These are phyloP conservation scores for Emmonsiellopsis sp. DNA, from an alignment of 2,329 filamentous ascomycete genomes.

Conservation along the genomic window DNA sequence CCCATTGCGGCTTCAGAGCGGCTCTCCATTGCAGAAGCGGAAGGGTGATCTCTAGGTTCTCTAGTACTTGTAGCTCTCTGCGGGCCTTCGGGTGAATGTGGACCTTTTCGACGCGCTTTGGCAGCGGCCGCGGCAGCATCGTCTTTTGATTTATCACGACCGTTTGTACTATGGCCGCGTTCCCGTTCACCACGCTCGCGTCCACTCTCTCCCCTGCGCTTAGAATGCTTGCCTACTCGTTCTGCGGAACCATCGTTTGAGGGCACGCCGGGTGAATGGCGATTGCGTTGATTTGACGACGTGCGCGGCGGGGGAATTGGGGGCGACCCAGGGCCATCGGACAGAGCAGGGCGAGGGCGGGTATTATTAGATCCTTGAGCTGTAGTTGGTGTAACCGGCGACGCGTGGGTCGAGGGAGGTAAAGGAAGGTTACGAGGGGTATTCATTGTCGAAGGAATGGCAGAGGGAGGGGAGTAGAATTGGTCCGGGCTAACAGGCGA, in stretches of 20 bases:
- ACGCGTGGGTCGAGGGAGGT: conserved; percentile 32
- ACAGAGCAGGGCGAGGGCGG: conserved; percentile 20
- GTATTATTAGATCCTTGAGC: background rate
- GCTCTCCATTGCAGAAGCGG: conserved; percentile 22
- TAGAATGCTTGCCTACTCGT: conserved; percentile 29
- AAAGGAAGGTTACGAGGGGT: conserved; percentile 36
- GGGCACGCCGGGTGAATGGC: conserved; percentile 23
- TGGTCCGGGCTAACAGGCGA: conserved; percentile 19
- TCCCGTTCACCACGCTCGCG: conserved; percentile 21
- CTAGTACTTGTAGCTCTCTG: conserved; percentile 33
- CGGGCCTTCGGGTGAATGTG: conserved; percentile 37
- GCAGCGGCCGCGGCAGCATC: conserved; percentile 25
- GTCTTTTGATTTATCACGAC: conserved; percentile 35
- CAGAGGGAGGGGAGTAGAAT: conserved; percentile 21
- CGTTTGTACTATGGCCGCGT: conserved; percentile 29
- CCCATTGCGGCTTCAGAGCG: conserved; percentile 38
- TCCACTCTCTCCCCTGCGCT: conserved; percentile 28
- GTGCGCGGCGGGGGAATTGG: conserved; percentile 71
- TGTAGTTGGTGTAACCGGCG: conserved; percentile 28
- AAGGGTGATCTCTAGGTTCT: conserved; percentile 29
- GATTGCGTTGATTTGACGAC: conserved; percentile 58
- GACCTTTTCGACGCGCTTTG: conserved; percentile 39
- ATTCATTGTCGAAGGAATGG: conserved; percentile 33
- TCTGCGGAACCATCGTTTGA: conserved; percentile 26
- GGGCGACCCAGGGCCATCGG: conserved; percentile 48